Base-by-base conservation (phyloP, 768 basidiomycete genomes). In the Phanerochaete sordida region DNA sequence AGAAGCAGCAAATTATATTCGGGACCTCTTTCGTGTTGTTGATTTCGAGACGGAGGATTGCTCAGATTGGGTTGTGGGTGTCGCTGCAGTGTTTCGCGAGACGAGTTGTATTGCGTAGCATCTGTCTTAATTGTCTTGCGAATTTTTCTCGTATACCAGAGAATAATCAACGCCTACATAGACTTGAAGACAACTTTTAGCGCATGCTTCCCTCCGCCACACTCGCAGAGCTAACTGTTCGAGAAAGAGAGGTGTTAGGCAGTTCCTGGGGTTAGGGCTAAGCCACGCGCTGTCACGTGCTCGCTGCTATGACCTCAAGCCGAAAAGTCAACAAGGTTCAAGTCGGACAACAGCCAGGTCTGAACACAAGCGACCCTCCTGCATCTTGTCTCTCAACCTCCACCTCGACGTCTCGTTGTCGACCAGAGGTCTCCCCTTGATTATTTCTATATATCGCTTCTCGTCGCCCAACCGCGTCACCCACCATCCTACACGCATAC, bases 401-500 rank as follows among this genome's bases (percentile, higher is more conserved):
- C 47, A 48, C 24, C 33, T 26, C n/a, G 33, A 39, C 23, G 8
- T 24, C 53, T 54, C 35, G 53, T 43, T 39, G 21, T 43, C 19
- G 35, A 54, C 13, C 21, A 9, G 24, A 43, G 35, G 6, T 13
- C 26, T n/a, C 24, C 44, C 44, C 23, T 54, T 37, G 30, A 52
- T 53, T 48, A 39, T 56, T 56, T 37, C 54, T 54, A 45, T 52
- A n/a, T 57, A 57, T 46, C 28, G 6, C 19, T 28, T 48, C 50
- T 37, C 48, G 28, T 49, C 39, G 45, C 47, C 35, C 30, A 35
- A 58, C 56, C 43, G 55, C 59, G 56, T 58, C 54, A 9, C 19
- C 59, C 44, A 51, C 3, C 52, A 27, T 50, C 27, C 39, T 19
- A 46, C 57, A 45, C 59, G 33, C 64, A 39, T n/a, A n/a, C 48